Conservation (phyloP, 495 filamentous ascomycete species). For the Parachaetomium inaequale region DNA sequence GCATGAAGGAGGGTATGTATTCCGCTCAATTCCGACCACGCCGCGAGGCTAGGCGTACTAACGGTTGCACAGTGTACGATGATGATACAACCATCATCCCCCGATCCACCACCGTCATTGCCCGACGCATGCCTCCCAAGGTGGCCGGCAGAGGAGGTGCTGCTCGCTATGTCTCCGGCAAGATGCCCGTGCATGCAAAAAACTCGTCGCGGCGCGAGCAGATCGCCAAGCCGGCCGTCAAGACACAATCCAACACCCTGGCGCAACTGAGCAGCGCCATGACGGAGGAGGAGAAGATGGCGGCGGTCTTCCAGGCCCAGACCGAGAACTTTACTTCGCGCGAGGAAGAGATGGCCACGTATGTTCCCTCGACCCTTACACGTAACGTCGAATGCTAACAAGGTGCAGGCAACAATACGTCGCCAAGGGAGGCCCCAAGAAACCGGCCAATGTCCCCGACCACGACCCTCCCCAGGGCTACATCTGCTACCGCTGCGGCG, state of each 20-base stretch:
- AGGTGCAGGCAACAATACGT: conserved; percentile 49
- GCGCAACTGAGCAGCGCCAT: conserved; percentile 64
- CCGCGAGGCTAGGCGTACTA: conserved; percentile 14
- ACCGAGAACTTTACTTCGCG: conserved; percentile 83
- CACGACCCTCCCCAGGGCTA: conserved; percentile 90
- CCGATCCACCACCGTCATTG: conserved; percentile 88
- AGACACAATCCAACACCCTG: conserved; percentile 53
- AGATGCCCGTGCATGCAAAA: conserved; percentile 89
- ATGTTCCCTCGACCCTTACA: conserved; percentile 41
- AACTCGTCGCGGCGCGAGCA: conserved; percentile 68
- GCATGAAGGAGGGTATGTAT: conserved; percentile 73
- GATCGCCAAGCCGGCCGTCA: conserved; percentile 49
- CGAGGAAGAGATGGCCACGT: conserved; percentile 91
- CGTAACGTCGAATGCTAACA: conserved; percentile 35
- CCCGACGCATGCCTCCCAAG: conserved; percentile 76
- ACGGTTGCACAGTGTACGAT: conserved; percentile 69
- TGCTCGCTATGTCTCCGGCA: conserved; percentile 93
- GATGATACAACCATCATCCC: conserved; percentile 96
- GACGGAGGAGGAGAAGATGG: conserved; percentile 87
- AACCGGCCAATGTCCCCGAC: conserved; percentile 74
- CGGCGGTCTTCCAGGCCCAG: conserved; percentile 79
- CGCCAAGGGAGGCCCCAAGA: conserved; percentile 51
- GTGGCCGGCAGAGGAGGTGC: conserved; percentile 80
- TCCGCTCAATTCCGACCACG: background rate
- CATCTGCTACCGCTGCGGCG: conserved; percentile 93